Evolutionary conservation across 495 filamentous ascomycete species (phyloP).

Genomic region (Bacidia gigantensis): DNA sequence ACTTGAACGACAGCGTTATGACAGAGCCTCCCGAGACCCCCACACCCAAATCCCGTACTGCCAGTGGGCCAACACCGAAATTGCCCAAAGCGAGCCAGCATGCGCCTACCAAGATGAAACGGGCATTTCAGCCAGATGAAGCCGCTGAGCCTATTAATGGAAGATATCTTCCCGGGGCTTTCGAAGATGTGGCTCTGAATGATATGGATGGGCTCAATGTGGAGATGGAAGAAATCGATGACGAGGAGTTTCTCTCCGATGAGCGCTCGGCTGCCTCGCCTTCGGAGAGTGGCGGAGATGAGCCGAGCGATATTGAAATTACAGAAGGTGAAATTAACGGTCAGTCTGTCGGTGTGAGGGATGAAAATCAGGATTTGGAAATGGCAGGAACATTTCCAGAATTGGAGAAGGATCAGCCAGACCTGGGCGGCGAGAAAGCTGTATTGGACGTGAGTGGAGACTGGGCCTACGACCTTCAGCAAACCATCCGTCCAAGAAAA

Average conservation of each 20-base stretch:
- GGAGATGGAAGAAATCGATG: constrained; percentile 31
- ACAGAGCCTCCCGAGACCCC: constrained; percentile 47
- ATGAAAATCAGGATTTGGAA: constrained; percentile 59
- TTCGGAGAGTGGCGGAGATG: constrained; percentile 50
- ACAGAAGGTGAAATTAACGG: constrained; percentile 51
- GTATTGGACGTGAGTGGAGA: constrained; percentile 46
- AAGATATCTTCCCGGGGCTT: constrained; percentile 62
- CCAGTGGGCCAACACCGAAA: constrained; percentile 18
- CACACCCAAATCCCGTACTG: constrained; percentile 36
- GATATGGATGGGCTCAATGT: constrained; percentile 36
- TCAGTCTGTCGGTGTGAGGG: constrained; percentile 47
- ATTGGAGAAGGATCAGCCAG: constrained; percentile 41
- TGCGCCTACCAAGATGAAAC: constrained; percentile 30
- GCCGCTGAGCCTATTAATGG: constrained; percentile 52
- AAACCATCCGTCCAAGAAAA: constrained; percentile 81
- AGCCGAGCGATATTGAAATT: constrained; percentile 42
- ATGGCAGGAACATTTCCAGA: constrained; percentile 62
- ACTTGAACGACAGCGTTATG: constrained; percentile 44
- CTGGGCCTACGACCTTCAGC: constrained; percentile 84
- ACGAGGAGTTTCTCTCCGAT: constrained; percentile 74
- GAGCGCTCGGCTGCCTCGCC: constrained; percentile 72
- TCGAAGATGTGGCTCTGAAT: constrained; percentile 43
- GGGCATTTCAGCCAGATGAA: constrained; percentile 41
- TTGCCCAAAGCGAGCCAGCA: constrained; percentile 21
- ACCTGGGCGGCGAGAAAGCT: constrained; percentile 43